Conservation (phyloP, 345 rosid genomes). For the Corymbia maculata region DNA sequence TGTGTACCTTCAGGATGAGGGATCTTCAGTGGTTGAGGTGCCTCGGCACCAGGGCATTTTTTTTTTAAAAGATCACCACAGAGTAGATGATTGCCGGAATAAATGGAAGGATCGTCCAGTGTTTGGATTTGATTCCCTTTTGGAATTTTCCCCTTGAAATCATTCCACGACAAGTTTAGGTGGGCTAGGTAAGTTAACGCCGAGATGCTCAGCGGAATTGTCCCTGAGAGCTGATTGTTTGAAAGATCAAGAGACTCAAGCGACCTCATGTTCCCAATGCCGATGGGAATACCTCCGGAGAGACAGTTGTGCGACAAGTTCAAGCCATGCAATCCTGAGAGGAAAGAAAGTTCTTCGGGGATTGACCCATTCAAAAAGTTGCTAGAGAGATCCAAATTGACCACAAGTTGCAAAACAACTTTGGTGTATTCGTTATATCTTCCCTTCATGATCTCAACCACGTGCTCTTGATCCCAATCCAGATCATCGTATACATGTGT, state of each 20-base stretch:
- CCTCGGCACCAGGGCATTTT: neutral
- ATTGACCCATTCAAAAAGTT: conserved; percentile 7
- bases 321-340: conserved; percentile 1
- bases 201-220: conserved; percentile 6
- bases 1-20: neutral
- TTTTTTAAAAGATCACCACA: neutral
- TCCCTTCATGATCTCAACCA: conserved; percentile 2
- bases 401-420: neutral
- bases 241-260: conserved; percentile 19
- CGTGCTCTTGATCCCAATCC: neutral
- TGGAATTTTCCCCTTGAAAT: neutral
- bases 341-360: neutral
- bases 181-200: neutral
- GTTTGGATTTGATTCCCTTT: neutral
- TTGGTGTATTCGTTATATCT: neutral
- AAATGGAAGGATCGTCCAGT: neutral
- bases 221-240: conserved; percentile 3
- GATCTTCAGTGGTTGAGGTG: neutral
- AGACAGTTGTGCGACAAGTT: conserved; percentile 11
- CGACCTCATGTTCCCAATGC: neutral
- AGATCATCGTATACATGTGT: fast-evolving
- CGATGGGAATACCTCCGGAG: neutral
- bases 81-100: neutral
- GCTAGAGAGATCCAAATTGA: conserved; percentile 8
- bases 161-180: conserved; percentile 17